Evolutionary conservation across 495 filamentous ascomycete genomes (phyloP).

Genomic region (Penicillium subrubescens): DNA sequence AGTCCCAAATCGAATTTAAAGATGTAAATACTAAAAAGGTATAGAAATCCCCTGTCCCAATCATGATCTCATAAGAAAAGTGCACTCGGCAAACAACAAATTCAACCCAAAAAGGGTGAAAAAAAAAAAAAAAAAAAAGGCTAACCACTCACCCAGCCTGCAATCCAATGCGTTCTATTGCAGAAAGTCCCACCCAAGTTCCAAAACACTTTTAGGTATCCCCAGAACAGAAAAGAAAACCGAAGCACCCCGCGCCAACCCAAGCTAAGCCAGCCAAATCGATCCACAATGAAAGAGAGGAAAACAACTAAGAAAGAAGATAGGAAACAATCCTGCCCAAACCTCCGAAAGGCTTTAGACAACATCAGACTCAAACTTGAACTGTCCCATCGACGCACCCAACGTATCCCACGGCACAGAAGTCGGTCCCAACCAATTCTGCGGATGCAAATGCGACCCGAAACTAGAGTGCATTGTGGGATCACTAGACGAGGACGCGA

Average conservation of each 20-base stretch:
- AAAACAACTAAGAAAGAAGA: neutral
- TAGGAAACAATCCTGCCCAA: neutral
- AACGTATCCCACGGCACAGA: slow-evolving; percentile 40
- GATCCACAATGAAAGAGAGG: neutral
- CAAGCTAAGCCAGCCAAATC: neutral
- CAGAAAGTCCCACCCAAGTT: neutral
- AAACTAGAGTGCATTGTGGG: slow-evolving; percentile 27
- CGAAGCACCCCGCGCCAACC: neutral
- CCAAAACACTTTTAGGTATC: neutral
- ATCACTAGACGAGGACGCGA: slow-evolving; percentile 26
- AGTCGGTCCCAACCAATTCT: slow-evolving; percentile 40
- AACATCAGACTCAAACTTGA: slow-evolving; percentile 17
- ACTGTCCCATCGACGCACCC: slow-evolving; percentile 19
- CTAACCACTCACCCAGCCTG: neutral
- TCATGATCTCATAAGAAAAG: slow-evolving; percentile 22
- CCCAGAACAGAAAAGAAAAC: neutral
- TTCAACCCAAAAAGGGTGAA: neutral
- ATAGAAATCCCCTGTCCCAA: neutral
- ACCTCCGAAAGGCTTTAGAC: neutral
- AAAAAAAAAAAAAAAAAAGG: no score
- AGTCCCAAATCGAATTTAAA: neutral
- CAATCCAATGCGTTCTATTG: neutral
- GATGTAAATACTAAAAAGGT: neutral
- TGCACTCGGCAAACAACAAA: neutral
- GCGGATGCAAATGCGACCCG: slow-evolving; percentile 36